phyloP scores from a whole-genome alignment of 106 monocot species.

The Acanthochlamys bracteata region DNA sequence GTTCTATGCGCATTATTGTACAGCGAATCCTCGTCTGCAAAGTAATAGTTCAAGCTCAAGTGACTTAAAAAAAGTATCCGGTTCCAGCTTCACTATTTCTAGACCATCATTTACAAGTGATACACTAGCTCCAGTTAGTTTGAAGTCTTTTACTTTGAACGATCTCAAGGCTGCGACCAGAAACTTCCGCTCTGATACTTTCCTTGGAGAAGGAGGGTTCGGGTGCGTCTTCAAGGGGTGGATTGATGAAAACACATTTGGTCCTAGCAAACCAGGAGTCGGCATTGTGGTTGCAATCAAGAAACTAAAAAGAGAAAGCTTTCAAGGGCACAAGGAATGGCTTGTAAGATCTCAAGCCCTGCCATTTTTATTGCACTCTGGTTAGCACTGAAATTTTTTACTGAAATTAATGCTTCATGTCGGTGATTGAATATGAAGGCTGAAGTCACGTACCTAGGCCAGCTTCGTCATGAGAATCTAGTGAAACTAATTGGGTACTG shows the following conservation, averaged over 20 bases:
- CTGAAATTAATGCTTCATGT: no score
- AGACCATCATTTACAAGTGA: slow-evolving; percentile 18
- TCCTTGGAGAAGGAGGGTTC: slow-evolving; percentile 85
- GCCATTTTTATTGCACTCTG: neutral
- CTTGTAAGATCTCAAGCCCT: slow-evolving; percentile 36
- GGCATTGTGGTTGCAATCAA: slow-evolving; percentile 85
- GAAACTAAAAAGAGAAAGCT: slow-evolving; percentile 82
- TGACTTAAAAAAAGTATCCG: slow-evolving; percentile 13
- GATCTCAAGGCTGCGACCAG: slow-evolving; percentile 66
- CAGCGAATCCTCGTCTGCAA: slow-evolving; percentile 11
- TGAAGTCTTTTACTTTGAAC: slow-evolving; percentile 60
- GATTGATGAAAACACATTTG: slow-evolving; percentile 64
- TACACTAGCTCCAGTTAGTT: slow-evolving; percentile 1
- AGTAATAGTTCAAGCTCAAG: slow-evolving; percentile 20
- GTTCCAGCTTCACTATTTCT: slow-evolving; percentile 6
- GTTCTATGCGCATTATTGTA: neutral
- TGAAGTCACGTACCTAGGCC: slow-evolving; percentile 76
- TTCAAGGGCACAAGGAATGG: slow-evolving; percentile 93
- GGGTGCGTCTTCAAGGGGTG: slow-evolving; percentile 90
- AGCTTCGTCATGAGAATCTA: slow-evolving; percentile 80
- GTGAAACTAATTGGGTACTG: slow-evolving; percentile 89
- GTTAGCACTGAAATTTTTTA: no score
- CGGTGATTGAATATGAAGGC: slow-evolving; percentile 34
- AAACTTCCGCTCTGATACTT: slow-evolving; percentile 73
- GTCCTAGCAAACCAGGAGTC: slow-evolving; percentile 50